Conservation (phyloP, 73 alveolate genomes). For the Paramecium sexaurelia region DNA sequence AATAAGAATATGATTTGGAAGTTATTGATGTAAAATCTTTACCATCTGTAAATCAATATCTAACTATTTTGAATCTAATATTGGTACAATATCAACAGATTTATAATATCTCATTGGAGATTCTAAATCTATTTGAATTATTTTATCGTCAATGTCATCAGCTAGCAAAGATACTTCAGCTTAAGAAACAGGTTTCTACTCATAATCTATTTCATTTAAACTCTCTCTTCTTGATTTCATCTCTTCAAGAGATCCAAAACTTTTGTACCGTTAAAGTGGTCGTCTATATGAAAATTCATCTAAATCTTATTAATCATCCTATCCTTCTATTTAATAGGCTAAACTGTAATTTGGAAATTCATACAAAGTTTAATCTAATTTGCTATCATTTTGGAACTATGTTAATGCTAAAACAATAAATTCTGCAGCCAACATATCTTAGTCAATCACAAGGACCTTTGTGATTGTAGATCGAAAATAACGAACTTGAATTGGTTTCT, state of each 20-base stretch:
- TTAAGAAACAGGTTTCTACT: background rate
- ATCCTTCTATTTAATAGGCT: slow-evolving; percentile 20
- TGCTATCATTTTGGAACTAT: background rate
- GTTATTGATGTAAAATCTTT: background rate
- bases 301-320: slow-evolving; percentile 16
- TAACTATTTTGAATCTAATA: background rate
- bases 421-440: slow-evolving; percentile 35
- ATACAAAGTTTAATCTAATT: slow-evolving; percentile 10
- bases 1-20: background rate
- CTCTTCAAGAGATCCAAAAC: background rate
- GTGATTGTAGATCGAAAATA: background rate
- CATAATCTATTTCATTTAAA: background rate
- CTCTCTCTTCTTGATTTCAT: slow-evolving; percentile 34
- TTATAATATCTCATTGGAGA: background rate
- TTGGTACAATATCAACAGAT: slow-evolving; percentile 7
- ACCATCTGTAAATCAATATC: background rate
- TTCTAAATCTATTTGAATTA: slow-evolving; percentile 25
- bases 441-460: background rate
- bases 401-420: background rate
- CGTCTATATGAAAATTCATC: background rate
- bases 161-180: background rate
- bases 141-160: slow-evolving; percentile 1
- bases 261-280: slow-evolving; percentile 14
- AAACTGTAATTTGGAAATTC: slow-evolving; percentile 38
- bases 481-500: background rate